Conservation (phyloP, 2,329 filamentous ascomycete species). For the Neophaeococcomyces aloes region DNA sequence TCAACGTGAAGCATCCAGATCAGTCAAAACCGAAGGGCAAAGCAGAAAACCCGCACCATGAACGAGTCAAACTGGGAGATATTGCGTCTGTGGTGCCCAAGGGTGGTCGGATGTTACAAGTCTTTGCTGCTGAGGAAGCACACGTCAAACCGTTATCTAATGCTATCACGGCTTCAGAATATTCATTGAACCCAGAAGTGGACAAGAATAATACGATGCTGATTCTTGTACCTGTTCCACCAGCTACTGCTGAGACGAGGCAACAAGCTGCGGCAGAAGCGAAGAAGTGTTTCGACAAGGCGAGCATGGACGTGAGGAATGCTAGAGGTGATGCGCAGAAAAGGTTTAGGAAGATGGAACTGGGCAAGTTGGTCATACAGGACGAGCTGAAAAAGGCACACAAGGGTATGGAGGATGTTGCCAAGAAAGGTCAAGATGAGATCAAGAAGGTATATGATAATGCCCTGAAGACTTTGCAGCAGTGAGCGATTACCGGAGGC, state of each 20-base stretch:
- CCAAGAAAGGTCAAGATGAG: constrained; percentile 37
- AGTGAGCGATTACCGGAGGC: no score
- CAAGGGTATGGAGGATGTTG: constrained; percentile 38
- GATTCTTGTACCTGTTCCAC: constrained; percentile 37
- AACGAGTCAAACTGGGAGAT: constrained; percentile 46
- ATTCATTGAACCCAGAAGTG: constrained; percentile 34
- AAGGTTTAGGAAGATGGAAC: constrained; percentile 34
- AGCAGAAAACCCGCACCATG: constrained; percentile 28
- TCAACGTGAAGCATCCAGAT: constrained; percentile 37
- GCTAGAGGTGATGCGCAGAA: constrained; percentile 37
- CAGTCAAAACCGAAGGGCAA: constrained; percentile 37
- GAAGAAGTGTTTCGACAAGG: constrained; percentile 35
- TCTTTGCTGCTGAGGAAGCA: constrained; percentile 56
- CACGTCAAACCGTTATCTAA: constrained; percentile 37
- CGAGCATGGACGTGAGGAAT: constrained; percentile 30
- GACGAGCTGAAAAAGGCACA: constrained; percentile 38
- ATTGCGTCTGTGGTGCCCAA: constrained; percentile 58
- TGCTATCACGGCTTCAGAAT: constrained; percentile 31
- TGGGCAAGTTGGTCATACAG: constrained; percentile 33
- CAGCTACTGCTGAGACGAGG: constrained; percentile 37
- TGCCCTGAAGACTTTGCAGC: constrained; percentile 24
- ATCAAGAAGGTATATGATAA: constrained; percentile 36
- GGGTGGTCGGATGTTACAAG: constrained; percentile 48
- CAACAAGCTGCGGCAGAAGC: constrained; percentile 31
- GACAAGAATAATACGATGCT: constrained; percentile 36